Base-by-base conservation (phyloP, 2,329 filamentous ascomycete genomes). In the Biscogniauxia sp. region DNA sequence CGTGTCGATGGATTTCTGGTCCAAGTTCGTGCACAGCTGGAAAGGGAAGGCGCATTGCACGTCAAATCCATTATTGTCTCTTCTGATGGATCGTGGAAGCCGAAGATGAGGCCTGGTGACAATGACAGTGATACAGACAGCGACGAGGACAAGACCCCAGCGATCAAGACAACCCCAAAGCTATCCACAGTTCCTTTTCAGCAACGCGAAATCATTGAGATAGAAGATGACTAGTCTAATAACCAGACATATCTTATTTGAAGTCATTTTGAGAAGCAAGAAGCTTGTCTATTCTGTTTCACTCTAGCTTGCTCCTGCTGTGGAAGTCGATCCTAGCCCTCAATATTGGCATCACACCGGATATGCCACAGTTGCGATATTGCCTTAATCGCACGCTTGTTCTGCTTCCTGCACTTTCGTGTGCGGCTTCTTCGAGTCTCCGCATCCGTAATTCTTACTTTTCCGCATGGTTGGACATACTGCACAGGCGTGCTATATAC, bases 1-100 rank as follows among this genome's bases (percentile, higher is more conserved):
- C 74, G 86, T 1, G 78, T 94, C 5, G 93, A 98, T 69, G 84
- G 84, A 1, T 97, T 93, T 71, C 79, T 97, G 52, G 71, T 81
- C 13, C 76, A 83, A 0, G 86, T 97, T 0, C 82, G 86, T 15
- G 69, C 74, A 1, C 73, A 82, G 53, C 77, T 96, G 11, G 77
- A 79, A 51, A 67, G 72, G 11, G 75, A 79, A 25, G 77, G 81
- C 19, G 75, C 80, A 45, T 70, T 87, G 28, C 74, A 78, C 3
- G 77, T 80, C 20, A 85, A 86, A 65, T 82, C 85, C 0, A 89
- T 94, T 57, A 74, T 84, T 5, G 82, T 93, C 1, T 78, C 83
- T 19, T 76, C 81, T 1, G 84, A 91, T 72, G 90, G 90, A 0
- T 79, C 74, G 1, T 95, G 91, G 91, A 79, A 77, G 55, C 75